phyloP scores from a whole-genome alignment of 2,329 filamentous ascomycete species.

The Trichoderma koningiopsis region DNA sequence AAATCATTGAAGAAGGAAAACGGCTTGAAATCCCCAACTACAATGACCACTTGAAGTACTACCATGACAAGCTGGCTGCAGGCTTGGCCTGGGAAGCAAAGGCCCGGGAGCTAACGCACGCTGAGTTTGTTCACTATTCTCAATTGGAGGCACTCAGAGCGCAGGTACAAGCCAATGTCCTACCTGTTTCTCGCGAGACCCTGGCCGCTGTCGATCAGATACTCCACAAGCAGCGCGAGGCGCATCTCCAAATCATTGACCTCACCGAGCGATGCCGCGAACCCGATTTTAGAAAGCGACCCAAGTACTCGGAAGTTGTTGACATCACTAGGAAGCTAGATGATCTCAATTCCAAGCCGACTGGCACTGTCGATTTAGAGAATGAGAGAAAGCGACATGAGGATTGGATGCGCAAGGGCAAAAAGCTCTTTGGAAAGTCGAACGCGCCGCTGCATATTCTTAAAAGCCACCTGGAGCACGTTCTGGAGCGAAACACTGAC shows the following conservation, averaged over 20 bases:
- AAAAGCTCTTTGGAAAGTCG: slow-evolving; percentile 96
- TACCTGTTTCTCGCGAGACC: slow-evolving; percentile 83
- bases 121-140: slow-evolving; percentile 88
- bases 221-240: slow-evolving; percentile 91
- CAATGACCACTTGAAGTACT: slow-evolving; percentile 77
- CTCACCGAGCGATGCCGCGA: slow-evolving; percentile 78
- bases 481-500: slow-evolving; percentile 82
- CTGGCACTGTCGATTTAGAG: slow-evolving; percentile 88
- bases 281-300: slow-evolving; percentile 74
- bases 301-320: slow-evolving; percentile 85
- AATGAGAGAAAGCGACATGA: slow-evolving; percentile 93
- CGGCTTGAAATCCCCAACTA: slow-evolving; percentile 77
- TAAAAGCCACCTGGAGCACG: slow-evolving; percentile 90
- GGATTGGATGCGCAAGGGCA: slow-evolving; percentile 98
- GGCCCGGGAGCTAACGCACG: slow-evolving; percentile 88
- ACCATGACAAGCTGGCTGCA: slow-evolving; percentile 72
- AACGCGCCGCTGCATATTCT: slow-evolving; percentile 96
- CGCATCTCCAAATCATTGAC: slow-evolving; percentile 82
- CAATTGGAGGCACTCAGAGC: slow-evolving; percentile 89
- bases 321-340: slow-evolving; percentile 86
- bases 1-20: slow-evolving; percentile 75
- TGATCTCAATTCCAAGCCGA: slow-evolving; percentile 89
- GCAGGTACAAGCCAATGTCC: slow-evolving; percentile 68
- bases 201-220: slow-evolving; percentile 85
- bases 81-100: slow-evolving; percentile 92